Percentiles rank a stretch among this genome's conserved stretches.
phyloP scores from a whole-genome alignment of 306 rosid genomes.

The Ormosia semicastrata region DNA sequence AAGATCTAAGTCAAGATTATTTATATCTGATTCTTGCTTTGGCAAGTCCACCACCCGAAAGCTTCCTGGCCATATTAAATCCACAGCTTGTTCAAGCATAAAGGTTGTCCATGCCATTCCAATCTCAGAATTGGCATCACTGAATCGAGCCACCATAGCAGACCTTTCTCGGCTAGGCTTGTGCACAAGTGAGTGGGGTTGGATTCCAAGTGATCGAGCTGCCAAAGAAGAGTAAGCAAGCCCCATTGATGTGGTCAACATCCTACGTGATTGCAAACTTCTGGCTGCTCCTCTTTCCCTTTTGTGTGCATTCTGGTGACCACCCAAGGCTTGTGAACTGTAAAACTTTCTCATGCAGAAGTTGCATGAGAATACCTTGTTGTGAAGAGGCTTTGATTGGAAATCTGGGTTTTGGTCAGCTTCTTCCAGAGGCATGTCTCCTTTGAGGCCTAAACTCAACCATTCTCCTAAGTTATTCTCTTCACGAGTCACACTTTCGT shows the following conservation, averaged over 20 bases:
- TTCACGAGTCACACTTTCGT: not conserved
- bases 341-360: constrained; percentile 74
- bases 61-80: constrained; percentile 67
- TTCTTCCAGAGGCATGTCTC: not conserved
- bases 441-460: constrained; percentile 62
- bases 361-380: constrained; percentile 64
- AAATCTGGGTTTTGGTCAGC: constrained; percentile 15
- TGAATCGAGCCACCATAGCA: constrained; percentile 39
- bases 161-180: constrained; percentile 45
- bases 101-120: constrained; percentile 48
- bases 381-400: constrained; percentile 38
- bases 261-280: constrained; percentile 47
- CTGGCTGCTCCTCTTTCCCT: constrained; percentile 75
- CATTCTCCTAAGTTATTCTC: constrained; percentile 49
- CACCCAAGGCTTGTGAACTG: constrained; percentile 78
- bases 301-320: constrained; percentile 85
- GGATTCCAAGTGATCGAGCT: constrained; percentile 52
- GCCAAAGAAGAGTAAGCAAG: constrained; percentile 33
- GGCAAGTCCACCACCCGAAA: constrained; percentile 39
- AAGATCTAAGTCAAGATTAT: constrained; percentile 63
- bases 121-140: constrained; percentile 23
- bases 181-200: constrained; percentile 62
- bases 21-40: constrained; percentile 39
- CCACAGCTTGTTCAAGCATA: constrained; percentile 45
- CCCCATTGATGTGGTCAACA: constrained; percentile 42